These are phyloP conservation scores for Aspergillus egyptiacus DNA, from an alignment of 495 filamentous ascomycete species.

Conservation along the genomic window DNA sequence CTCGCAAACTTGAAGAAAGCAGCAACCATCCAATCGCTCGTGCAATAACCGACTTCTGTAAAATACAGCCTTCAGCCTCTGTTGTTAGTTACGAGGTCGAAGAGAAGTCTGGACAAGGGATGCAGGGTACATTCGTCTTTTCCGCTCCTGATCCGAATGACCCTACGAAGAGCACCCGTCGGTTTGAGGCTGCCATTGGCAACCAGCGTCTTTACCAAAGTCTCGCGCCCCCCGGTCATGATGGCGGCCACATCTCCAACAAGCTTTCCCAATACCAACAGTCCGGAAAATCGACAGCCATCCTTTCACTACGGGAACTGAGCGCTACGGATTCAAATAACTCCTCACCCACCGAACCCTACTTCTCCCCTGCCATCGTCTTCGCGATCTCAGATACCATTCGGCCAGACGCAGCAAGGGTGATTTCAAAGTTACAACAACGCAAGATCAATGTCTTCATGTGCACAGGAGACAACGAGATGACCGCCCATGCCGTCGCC, in stretches of 20 bases:
- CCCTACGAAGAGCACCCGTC: conserved; percentile 2
- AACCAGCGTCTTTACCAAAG: conserved; percentile 68
- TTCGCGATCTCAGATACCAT: conserved; percentile 67
- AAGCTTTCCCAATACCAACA: conserved; percentile 60
- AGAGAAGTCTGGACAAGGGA: conserved; percentile 76
- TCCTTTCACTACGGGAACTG: conserved; percentile 50
- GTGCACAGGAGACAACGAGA: conserved; percentile 75
- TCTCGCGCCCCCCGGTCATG: conserved; percentile 20
- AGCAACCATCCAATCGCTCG: conserved; percentile 85
- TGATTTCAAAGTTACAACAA: conserved; percentile 62
- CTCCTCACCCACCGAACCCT: conserved; percentile 17
- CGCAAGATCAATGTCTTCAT: conserved; percentile 72
- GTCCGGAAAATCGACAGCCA: conserved; percentile 66
- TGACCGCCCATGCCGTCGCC: conserved; percentile 60
- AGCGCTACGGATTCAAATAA: conserved; percentile 11
- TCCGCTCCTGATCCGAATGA: conserved; percentile 15
- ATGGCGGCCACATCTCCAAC: conserved; percentile 32
- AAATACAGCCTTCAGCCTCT: conserved; percentile 24
- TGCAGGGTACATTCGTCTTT: conserved; percentile 62
- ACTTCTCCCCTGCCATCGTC: conserved; percentile 59
- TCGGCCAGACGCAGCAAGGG: conserved; percentile 62
- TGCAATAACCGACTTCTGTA: conserved; percentile 68
- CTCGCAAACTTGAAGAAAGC: conserved; percentile 67
- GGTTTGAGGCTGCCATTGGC: conserved; percentile 69
- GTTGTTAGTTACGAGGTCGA: conserved; percentile 48